These are phyloP conservation scores for Spizellomyces sp. DNA, from an alignment of 192 early-diverging fungal genomes.

Conservation along the genomic window DNA sequence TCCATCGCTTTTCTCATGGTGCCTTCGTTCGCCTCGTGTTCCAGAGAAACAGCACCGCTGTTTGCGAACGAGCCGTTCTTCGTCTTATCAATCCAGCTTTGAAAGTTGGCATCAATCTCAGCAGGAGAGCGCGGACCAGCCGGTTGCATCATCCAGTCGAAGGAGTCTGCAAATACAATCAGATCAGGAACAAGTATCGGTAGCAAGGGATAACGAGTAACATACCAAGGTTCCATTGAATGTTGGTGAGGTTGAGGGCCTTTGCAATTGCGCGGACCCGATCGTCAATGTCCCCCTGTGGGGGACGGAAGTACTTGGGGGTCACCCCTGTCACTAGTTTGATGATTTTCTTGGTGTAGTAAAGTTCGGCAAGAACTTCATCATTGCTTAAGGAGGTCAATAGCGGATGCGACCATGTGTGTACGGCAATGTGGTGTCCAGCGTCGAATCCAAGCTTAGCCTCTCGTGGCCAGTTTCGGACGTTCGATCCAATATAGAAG, in stretches of 20 bases:
- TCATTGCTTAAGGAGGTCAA: constrained; percentile 53
- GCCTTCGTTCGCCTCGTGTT: not conserved
- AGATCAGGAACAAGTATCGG: not conserved
- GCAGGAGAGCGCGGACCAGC: not conserved
- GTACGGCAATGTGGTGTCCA: constrained; percentile 21
- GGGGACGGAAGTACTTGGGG: constrained; percentile 61
- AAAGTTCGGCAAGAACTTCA: constrained; percentile 63
- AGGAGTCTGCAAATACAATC: not conserved
- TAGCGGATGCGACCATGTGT: constrained; percentile 59
- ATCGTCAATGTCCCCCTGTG: constrained; percentile 72
- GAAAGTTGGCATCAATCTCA: not conserved
- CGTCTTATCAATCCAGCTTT: not conserved
- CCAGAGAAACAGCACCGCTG: not conserved
- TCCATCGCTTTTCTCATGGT: not conserved
- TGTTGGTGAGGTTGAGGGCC: not conserved
- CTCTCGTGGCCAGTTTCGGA: not conserved
- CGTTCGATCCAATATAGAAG: not conserved
- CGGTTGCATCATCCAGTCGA: not conserved
- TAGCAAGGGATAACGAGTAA: not conserved
- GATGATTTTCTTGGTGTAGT: constrained; percentile 42
- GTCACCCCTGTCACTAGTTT: constrained; percentile 44
- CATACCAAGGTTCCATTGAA: constrained; percentile 1
- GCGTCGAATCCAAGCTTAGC: not conserved
- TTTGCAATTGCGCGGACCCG: constrained; percentile 55
- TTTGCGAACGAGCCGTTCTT: not conserved